Evolutionary conservation across 2,329 filamentous ascomycete species (phyloP), one percentile per base, ranked within the genome.

Genomic region (Lecanicillium sp.): DNA sequence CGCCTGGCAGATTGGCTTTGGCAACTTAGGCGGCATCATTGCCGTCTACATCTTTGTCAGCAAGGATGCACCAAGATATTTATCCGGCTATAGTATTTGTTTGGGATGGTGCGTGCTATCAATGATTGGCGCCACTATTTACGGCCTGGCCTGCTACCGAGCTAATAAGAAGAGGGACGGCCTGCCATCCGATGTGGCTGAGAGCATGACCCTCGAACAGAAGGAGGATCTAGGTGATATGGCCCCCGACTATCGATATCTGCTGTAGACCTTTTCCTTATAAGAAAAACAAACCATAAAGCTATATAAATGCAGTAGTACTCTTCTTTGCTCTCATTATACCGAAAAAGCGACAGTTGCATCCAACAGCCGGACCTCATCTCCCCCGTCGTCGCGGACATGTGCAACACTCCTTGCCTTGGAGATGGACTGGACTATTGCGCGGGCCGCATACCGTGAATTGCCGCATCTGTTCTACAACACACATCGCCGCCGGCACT

Each of bases 21-120:
- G 84, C 10, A 89, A 88, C 51, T 77, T 87, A 27, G 84, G 84
- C 30, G 85, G 84, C 18, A 87, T 89, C 52, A 81, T 89, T 44
- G 73, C 84, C 11, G 86, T 84, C 0, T 88, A 79, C 60, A 66
- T 76, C 2, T 87, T 87, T 57, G 53, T 84, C 14, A 55, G 62
- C 17, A 72, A 66, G 37, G 87, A 95, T 55, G 74, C 74, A 2
- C 86, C 85, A 1, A 56, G 61, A 33, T 94, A 82, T 59, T 72
- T 66, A 6, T 78, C 72, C 1, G 89, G 88, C 0, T 94, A 92
- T 60, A 73, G 72, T 39, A 87, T 95, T 45, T 83, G 79, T 53
- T 69, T 94, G 5, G 77, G 71, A 0, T 94, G 94, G 52, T 73
- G 81, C 8, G 72, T 77, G 36, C 55, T 95, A 20, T 82, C 79